Percentiles rank a stretch among this genome's conserved stretches.
Conservation (phyloP, 768 basidiomycete species). For the Bullera alba region DNA sequence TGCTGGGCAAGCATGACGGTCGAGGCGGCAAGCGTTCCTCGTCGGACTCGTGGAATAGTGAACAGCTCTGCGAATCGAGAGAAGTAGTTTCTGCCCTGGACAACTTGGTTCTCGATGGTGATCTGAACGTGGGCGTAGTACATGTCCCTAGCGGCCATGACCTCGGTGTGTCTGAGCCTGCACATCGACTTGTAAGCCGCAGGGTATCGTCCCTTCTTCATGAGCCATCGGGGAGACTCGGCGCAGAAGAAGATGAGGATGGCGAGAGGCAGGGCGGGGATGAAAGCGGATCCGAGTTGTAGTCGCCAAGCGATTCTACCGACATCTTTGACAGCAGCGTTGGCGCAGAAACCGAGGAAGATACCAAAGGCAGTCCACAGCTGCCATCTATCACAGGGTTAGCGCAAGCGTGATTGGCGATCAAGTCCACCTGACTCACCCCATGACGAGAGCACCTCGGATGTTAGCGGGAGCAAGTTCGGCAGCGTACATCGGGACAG, state of each 20-base stretch:
- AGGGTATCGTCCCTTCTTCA: constrained; percentile 47
- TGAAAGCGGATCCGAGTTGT: constrained; percentile 47
- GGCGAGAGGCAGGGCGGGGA: constrained; percentile 34
- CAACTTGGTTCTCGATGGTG: constrained; percentile 41
- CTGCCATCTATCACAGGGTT: neutral
- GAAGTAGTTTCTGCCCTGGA: constrained; percentile 41
- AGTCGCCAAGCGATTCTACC: constrained; percentile 48
- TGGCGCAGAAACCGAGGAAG: constrained; percentile 46
- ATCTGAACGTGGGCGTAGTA: constrained; percentile 48
- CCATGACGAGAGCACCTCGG: constrained; percentile 83
- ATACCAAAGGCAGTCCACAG: constrained; percentile 34
- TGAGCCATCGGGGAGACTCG: constrained; percentile 47
- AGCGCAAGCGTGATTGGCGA: too few species aligned
- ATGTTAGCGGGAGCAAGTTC: constrained; percentile 78
- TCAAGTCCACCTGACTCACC: constrained; percentile 8
- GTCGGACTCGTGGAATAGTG: constrained; percentile 48
- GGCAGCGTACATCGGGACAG: constrained; percentile 63
- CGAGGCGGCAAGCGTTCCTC: constrained; percentile 46
- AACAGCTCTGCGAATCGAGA: constrained; percentile 47
- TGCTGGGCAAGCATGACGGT: constrained; percentile 48
- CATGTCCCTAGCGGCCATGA: constrained; percentile 49
- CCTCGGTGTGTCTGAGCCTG: constrained; percentile 42
- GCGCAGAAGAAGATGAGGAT: constrained; percentile 41
- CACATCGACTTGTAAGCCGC: constrained; percentile 46
- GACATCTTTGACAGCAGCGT: constrained; percentile 41